A percentile compares a stretch with the other conserved stretches of the same genome.
Evolutionary conservation across 139 green algal genomes (phyloP).

Genomic region (Klebsormidium nitens): DNA sequence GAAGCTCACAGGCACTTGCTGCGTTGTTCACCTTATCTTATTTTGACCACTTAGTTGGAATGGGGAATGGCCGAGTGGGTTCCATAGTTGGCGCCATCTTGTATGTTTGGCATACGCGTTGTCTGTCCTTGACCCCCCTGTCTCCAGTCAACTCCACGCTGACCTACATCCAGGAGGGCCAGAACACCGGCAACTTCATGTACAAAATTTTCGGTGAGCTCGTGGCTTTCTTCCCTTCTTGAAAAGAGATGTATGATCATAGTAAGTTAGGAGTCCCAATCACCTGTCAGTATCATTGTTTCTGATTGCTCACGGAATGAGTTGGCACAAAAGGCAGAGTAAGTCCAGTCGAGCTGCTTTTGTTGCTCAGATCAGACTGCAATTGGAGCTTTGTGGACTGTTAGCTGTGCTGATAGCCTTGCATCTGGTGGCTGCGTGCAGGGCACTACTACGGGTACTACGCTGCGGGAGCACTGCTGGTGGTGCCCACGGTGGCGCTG

Average conservation of each 20-base stretch:
- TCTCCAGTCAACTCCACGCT: constrained; percentile 30
- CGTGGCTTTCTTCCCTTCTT: no score
- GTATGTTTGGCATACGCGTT: neutral
- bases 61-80: neutral
- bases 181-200: constrained; percentile 26
- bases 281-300: no score
- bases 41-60: neutral
- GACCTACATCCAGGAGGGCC: constrained; percentile 17
- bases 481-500: constrained; percentile 17
- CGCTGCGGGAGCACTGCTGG: constrained; percentile 19
- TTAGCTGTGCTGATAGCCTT: no score
- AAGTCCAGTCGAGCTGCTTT: no score
- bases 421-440: neutral
- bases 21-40: neutral
- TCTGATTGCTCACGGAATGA: no score
- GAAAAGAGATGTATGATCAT: no score
- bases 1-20: neutral
- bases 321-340: no score
- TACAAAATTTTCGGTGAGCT: constrained; percentile 33
- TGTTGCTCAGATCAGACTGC: no score
- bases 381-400: no score
- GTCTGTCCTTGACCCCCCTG: neutral
- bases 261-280: no score
- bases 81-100: neutral
- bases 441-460: constrained; percentile 29